A percentile compares a stretch with the other conserved stretches of the same genome.
Evolutionary conservation across 495 filamentous ascomycete genomes (phyloP).

Genomic region (Staphylotrichum longicolle): DNA sequence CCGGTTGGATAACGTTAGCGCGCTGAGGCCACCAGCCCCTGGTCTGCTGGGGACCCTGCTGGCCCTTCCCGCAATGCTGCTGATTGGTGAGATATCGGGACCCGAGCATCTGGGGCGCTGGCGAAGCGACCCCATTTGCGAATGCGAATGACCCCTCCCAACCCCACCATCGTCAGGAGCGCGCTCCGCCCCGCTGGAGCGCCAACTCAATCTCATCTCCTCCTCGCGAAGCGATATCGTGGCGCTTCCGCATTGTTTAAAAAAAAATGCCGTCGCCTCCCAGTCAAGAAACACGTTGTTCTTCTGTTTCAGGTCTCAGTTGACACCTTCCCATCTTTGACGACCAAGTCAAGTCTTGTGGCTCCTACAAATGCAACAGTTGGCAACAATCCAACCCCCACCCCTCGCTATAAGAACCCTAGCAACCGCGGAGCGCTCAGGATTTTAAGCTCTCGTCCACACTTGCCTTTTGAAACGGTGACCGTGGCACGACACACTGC

Average conservation of each 20-base stretch:
- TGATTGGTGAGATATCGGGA: neutral
- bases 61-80: no score
- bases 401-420: slow-evolving; percentile 10
- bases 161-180: slow-evolving; percentile 1
- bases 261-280: slow-evolving; percentile 3
- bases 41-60: no score
- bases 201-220: neutral
- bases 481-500: neutral
- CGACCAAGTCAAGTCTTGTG: neutral
- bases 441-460: neutral
- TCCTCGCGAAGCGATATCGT: neutral
- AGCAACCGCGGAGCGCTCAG: neutral
- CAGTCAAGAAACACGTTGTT: neutral
- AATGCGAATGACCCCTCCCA: neutral
- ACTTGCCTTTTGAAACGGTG: no score
- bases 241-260: neutral
- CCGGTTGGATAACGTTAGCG: no score
- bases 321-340: neutral
- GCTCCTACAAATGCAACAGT: slow-evolving; percentile 19
- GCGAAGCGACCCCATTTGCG: slow-evolving; percentile 6
- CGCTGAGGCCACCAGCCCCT: no score
- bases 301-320: neutral
- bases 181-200: slow-evolving; percentile 12
- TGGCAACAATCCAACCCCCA: slow-evolving; percentile 9
- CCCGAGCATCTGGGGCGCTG: slow-evolving; percentile 9